A percentile compares a stretch with the other conserved stretches of the same genome.
Evolutionary conservation across 768 basidiomycete species (phyloP).

Genomic region (Lentinus tigrinus): DNA sequence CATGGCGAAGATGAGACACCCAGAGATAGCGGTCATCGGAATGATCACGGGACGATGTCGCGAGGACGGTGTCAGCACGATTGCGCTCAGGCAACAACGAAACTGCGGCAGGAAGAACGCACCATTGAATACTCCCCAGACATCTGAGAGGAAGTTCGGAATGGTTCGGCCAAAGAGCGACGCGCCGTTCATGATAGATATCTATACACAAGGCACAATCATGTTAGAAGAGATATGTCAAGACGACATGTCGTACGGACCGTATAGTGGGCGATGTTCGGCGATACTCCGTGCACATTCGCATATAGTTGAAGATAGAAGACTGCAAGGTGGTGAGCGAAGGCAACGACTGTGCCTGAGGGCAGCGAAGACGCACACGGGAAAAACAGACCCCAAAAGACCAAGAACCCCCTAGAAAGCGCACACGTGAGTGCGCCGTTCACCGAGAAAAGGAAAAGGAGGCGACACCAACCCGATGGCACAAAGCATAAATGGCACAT

Average conservation of each 20-base stretch:
- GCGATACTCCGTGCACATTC: not conserved
- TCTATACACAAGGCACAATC: no score
- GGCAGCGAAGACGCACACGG: constrained; percentile 12
- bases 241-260: not conserved
- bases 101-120: no score
- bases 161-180: constrained; percentile 54
- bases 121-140: constrained; percentile 45
- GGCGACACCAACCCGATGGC: constrained; percentile 9
- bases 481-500: constrained; percentile 16
- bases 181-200: constrained; percentile 51
- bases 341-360: not conserved
- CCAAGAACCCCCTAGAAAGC: not conserved
- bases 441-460: no score
- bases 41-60: constrained; percentile 24
- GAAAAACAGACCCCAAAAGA: constrained; percentile 17
- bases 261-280: not conserved
- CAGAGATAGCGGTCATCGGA: constrained; percentile 32
- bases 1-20: constrained; percentile 39
- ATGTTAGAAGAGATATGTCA: no score
- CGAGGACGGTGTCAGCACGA: no score
- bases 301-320: constrained; percentile 14
- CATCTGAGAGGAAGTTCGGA: constrained; percentile 54
- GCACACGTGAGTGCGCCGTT: not conserved
- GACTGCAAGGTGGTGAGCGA: not conserved
- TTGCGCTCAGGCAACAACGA: no score